Percentiles rank a stretch among this genome's conserved stretches.
These are phyloP conservation scores for Termitomyces sp. DNA, from an alignment of 768 basidiomycete species.

Conservation along the genomic window DNA sequence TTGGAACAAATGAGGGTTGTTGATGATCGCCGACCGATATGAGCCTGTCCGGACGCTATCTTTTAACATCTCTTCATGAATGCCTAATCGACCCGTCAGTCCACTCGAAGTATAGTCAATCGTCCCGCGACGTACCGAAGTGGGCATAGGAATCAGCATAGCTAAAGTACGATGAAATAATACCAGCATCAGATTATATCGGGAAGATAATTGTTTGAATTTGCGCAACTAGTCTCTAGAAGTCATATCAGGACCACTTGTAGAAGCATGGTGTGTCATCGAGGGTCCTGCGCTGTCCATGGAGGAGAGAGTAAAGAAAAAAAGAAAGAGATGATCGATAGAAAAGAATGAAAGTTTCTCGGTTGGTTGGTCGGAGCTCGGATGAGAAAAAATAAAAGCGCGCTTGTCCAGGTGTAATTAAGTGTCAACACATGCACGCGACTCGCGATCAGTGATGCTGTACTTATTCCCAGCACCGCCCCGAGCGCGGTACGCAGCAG, in stretches of 20 bases:
- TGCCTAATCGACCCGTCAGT: slow-evolving; percentile 48
- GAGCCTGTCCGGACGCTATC: slow-evolving; percentile 93
- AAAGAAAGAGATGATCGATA: slow-evolving; percentile 14
- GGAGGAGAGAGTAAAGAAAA: slow-evolving; percentile 2
- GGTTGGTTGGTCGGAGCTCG: slow-evolving; percentile 14
- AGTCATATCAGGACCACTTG: slow-evolving; percentile 55
- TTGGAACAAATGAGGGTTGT: slow-evolving; percentile 94
- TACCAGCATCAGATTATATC: slow-evolving; percentile 31
- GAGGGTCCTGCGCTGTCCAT: slow-evolving; percentile 27
- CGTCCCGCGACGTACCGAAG: slow-evolving; percentile 55
- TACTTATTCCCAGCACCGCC: slow-evolving; percentile 1
- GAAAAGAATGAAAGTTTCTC: slow-evolving; percentile 10
- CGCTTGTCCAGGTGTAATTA: neutral
- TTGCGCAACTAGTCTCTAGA: slow-evolving; percentile 82
- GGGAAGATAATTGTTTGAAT: slow-evolving; percentile 21
- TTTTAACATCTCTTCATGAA: slow-evolving; percentile 99
- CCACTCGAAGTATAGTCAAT: neutral
- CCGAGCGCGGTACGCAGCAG: slow-evolving; percentile 2
- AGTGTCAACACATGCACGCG: neutral
- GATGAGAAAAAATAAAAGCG: slow-evolving; percentile 12
- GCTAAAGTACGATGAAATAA: slow-evolving; percentile 42
- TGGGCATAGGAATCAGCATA: slow-evolving; percentile 97
- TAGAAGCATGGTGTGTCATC: slow-evolving; percentile 17
- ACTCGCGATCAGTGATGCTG: neutral
- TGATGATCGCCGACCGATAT: slow-evolving; percentile 91